Evolutionary conservation across 2,329 filamentous ascomycete species (phyloP).

Genomic region (Alternaria novae-zelandiae): DNA sequence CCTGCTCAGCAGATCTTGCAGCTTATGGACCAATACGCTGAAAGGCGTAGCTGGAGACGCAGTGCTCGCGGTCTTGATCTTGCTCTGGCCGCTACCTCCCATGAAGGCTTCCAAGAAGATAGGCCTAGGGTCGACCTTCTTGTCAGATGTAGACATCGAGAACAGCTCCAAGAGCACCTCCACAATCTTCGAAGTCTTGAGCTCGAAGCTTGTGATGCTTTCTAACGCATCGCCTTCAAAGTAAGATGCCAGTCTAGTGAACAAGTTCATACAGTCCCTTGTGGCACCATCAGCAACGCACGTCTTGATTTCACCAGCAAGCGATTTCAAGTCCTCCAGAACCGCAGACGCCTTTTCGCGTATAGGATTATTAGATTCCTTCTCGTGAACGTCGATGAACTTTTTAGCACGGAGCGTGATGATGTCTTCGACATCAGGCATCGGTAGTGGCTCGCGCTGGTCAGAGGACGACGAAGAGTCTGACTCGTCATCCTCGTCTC

Average conservation of each 20-base stretch:
- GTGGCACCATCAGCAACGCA: constrained; percentile 65
- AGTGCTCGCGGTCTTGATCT: constrained; percentile 68
- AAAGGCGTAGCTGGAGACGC: constrained; percentile 82
- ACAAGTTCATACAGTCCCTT: constrained; percentile 67
- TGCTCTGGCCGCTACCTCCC: constrained; percentile 68
- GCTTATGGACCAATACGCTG: constrained; percentile 87
- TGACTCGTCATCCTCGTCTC: constrained; percentile 67
- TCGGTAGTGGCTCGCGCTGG: constrained; percentile 26
- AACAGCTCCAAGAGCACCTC: constrained; percentile 83
- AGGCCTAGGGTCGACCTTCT: constrained; percentile 69
- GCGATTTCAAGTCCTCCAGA: constrained; percentile 70
- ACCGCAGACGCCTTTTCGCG: constrained; percentile 81
- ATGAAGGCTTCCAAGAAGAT: constrained; percentile 94
- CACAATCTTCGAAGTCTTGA: constrained; percentile 89
- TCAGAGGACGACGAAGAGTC: constrained; percentile 65
- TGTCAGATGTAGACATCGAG: constrained; percentile 65
- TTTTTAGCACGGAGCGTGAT: constrained; percentile 80
- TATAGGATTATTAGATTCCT: constrained; percentile 74
- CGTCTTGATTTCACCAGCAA: constrained; percentile 74
- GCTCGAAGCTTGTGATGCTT: constrained; percentile 93
- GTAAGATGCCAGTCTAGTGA: constrained; percentile 76
- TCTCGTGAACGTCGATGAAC: constrained; percentile 84
- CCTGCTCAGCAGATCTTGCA: constrained; percentile 93
- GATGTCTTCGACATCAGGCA: constrained; percentile 68
- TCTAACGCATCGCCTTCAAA: constrained; percentile 90